Conservation (phyloP, 2,329 filamentous ascomycete species). For the Aschersonia sp. region DNA sequence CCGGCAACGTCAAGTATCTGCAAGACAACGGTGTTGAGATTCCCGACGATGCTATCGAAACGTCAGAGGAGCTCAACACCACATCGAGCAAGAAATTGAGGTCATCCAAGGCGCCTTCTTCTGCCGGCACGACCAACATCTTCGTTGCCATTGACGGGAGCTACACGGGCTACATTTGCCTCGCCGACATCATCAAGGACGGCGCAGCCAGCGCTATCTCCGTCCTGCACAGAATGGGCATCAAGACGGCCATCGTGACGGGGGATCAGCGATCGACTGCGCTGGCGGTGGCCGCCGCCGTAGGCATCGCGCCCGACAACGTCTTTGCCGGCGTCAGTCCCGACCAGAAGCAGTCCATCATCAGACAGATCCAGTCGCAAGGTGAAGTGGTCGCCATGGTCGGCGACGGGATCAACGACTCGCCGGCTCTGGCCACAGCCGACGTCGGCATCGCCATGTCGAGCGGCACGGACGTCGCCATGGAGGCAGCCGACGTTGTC, state of each 20-base stretch:
- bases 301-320: conserved; percentile 63
- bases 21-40: conserved; percentile 54
- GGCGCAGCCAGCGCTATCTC: conserved; percentile 68
- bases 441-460: conserved; percentile 87
- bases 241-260: conserved; percentile 83
- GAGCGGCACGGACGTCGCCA: conserved; percentile 88
- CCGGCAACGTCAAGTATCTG: conserved; percentile 73
- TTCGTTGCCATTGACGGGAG: conserved; percentile 74
- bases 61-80: conserved; percentile 44
- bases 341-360: conserved; percentile 77
- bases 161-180: conserved; percentile 70
- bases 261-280: conserved; percentile 82
- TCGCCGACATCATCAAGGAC: conserved; percentile 84
- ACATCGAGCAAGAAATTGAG: conserved; percentile 14
- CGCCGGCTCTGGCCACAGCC: conserved; percentile 81
- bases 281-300: conserved; percentile 63
- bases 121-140: conserved; percentile 67
- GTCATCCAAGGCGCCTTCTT: conserved; percentile 16
- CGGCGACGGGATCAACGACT: conserved; percentile 97
- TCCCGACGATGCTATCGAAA: conserved; percentile 46
- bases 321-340: conserved; percentile 83
- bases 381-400: conserved; percentile 89
- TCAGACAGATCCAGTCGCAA: conserved; percentile 57
- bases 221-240: conserved; percentile 70
- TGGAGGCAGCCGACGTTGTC: conserved; percentile 93